Conservation (phyloP, 78 protist species). For the Dictyostelium capitatum region DNA sequence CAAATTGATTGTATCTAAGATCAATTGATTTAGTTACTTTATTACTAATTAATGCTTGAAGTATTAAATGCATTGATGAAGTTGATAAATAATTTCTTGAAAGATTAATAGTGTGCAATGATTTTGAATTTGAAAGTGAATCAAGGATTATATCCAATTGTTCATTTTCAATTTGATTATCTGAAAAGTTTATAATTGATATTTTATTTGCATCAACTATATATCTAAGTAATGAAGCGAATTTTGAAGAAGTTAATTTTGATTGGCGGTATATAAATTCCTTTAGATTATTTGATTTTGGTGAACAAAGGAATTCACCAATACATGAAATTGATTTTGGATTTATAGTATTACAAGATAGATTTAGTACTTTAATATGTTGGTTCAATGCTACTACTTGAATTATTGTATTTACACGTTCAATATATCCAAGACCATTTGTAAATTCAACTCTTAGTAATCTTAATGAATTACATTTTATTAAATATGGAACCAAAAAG, state of each 20-base stretch:
- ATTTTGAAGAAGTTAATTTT: background rate
- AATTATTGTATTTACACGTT: background rate
- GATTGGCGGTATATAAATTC: background rate
- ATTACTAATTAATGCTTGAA: background rate
- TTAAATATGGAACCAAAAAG: background rate
- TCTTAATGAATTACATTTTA: background rate
- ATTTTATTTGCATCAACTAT: background rate
- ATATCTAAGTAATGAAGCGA: background rate
- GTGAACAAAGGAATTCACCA: background rate
- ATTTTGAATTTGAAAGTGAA: background rate
- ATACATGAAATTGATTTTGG: background rate
- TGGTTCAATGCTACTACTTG: background rate
- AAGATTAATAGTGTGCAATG: background rate
- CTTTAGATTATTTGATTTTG: background rate
- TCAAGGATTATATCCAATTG: background rate
- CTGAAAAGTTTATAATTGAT: background rate
- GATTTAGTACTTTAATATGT: background rate
- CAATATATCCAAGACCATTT: background rate
- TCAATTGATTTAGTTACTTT: background rate
- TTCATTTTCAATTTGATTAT: conserved; percentile 1
- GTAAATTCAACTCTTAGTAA: background rate
- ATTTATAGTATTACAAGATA: background rate
- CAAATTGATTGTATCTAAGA: background rate
- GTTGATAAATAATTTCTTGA: background rate
- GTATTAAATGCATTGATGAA: background rate